These are phyloP conservation scores for Paratrypanosoma confusum DNA, from an alignment of 208 protist species.

Conservation along the genomic window DNA sequence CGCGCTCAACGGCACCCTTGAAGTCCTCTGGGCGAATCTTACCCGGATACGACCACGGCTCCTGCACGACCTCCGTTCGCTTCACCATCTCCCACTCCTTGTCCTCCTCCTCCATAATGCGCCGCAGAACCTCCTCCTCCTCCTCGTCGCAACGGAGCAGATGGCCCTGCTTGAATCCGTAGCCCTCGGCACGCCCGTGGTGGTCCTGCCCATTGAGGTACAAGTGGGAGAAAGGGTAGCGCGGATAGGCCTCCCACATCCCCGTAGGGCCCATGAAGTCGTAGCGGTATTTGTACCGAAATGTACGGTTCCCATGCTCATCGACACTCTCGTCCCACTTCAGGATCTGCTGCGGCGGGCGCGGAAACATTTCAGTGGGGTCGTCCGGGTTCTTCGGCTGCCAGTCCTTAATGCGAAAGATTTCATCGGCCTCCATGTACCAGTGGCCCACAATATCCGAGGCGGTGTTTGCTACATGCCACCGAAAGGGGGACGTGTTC, in stretches of 20 bases:
- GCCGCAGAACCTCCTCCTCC: conserved; percentile 81
- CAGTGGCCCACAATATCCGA: conserved; percentile 84
- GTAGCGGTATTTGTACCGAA: conserved; percentile 84
- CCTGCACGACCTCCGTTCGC: conserved; percentile 82
- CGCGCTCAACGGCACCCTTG: conserved; percentile 74
- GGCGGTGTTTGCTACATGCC: conserved; percentile 70
- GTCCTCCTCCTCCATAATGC: conserved; percentile 87
- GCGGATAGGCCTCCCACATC: conserved; percentile 83
- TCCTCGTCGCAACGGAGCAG: conserved; percentile 74
- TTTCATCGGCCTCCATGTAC: conserved; percentile 86
- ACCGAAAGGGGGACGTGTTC: conserved; percentile 82
- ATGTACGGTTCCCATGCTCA: conserved; percentile 85
- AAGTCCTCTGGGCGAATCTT: conserved; percentile 81
- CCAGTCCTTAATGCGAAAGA: conserved; percentile 84
- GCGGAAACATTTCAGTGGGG: conserved; percentile 83
- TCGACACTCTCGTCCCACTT: conserved; percentile 83
- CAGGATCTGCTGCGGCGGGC: conserved; percentile 68
- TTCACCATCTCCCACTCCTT: conserved; percentile 89
- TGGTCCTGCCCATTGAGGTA: conserved; percentile 66
- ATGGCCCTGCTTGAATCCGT: conserved; percentile 87
- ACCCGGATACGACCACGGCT: conserved; percentile 84
- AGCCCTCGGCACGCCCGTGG: conserved; percentile 66
- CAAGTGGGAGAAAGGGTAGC: conserved; percentile 81
- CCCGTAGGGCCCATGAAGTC: conserved; percentile 80
- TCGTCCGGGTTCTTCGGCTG: conserved; percentile 82